Evolutionary conservation across 805 yeast genomes (phyloP), one percentile per base, ranked within the genome.

Genomic region (Saturnispora halmiae): DNA sequence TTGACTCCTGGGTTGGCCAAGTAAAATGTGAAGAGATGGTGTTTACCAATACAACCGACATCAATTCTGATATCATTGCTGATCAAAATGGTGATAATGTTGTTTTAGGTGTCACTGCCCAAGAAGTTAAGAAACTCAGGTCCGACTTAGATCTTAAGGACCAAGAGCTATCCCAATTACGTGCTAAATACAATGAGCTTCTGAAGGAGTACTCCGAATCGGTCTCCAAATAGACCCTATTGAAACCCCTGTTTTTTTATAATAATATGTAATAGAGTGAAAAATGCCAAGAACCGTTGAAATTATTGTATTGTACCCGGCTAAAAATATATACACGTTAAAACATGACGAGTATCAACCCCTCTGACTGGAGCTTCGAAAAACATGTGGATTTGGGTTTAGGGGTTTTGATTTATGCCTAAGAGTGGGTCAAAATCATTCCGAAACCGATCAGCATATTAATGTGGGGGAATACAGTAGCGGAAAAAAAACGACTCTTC

Each of bases 11-110:
- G 65, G 50, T 80, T 32, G 61, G 66, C 25, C 50, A 59, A 20
- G 72, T 75, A 26, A 64, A 73, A 11, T 41, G 56, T 8, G 79
- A 80, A 49, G 80, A 79, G 46, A 52, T 68, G 28, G 64, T 64
- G 36, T 78, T 79, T 54, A 63, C 64, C 41, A 66, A 71, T 47
- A 55, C 67, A 37, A 55, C 69, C 3, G 52, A 49, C 24, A 58
- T 68, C 11, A 58, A 63, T 24, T 68, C 78, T 4, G 49, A 49
- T n/a, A 34, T 43, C 1, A 20, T 30, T 13, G 25, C 16, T 18
- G 43, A 31, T 6, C n/a, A n/a, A n/a, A 36, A 34, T 21, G 38
- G 43, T 14, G 16, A 37, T 5, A 45, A 41, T 14, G 24, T 41
- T 4, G 38, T 40, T 16, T 13, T 34, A 10, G 42, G 37, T 18